Evolutionary conservation across 805 yeast species (phyloP).

Genomic region (Crinitomyces ghanaensis): DNA sequence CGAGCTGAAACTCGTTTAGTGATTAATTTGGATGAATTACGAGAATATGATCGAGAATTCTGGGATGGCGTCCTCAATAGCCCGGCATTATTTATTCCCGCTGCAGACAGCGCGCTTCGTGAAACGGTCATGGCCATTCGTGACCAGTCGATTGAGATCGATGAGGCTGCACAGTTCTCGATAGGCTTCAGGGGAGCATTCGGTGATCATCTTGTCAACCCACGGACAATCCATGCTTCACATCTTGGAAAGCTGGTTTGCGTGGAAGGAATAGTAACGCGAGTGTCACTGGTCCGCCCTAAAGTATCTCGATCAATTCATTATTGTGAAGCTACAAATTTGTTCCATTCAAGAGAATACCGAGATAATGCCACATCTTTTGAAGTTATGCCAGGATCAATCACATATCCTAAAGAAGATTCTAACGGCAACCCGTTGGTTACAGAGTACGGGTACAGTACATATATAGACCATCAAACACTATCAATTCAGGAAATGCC

Average conservation of each 20-base stretch:
- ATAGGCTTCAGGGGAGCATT: slow-evolving; percentile 83
- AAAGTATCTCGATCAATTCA: slow-evolving; percentile 86
- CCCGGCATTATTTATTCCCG: slow-evolving; percentile 82
- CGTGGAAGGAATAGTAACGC: slow-evolving; percentile 89
- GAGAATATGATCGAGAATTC: slow-evolving; percentile 67
- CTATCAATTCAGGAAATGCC: slow-evolving; percentile 96
- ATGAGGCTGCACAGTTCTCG: slow-evolving; percentile 56
- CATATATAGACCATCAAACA: slow-evolving; percentile 89
- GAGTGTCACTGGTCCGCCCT: slow-evolving; percentile 88
- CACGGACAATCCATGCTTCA: slow-evolving; percentile 71
- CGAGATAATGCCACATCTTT: slow-evolving; percentile 87
- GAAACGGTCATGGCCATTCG: slow-evolving; percentile 68
- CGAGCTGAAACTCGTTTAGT: slow-evolving; percentile 54
- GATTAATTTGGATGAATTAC: slow-evolving; percentile 74
- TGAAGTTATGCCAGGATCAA: slow-evolving; percentile 70
- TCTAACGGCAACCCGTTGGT: slow-evolving; percentile 77
- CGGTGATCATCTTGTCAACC: slow-evolving; percentile 78
- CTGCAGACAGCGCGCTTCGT: slow-evolving; percentile 75
- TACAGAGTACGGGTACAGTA: slow-evolving; percentile 87
- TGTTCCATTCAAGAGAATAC: slow-evolving; percentile 85
- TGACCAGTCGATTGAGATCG: slow-evolving; percentile 43
- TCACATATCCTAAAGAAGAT: slow-evolving; percentile 88
- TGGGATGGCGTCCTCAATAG: slow-evolving; percentile 64
- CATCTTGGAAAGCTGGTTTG: slow-evolving; percentile 74
- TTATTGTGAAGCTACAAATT: slow-evolving; percentile 72